These are phyloP conservation scores for Telfairia occidentalis DNA, from an alignment of 331 rosid species.

Conservation along the genomic window DNA sequence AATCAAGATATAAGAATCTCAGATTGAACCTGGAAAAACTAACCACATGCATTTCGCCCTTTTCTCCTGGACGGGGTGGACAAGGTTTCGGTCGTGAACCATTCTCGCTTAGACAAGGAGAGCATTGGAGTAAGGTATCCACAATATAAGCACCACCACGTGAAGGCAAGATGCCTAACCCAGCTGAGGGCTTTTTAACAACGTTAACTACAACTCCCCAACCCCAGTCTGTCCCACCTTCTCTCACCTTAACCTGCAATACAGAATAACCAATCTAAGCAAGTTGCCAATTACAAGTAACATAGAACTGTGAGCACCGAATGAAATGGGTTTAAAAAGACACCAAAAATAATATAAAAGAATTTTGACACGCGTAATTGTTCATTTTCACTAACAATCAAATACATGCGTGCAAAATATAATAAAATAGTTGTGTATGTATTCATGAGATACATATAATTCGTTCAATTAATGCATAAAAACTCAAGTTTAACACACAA, in stretches of 20 bases:
- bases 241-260: slow-evolving; percentile 74
- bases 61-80: slow-evolving; percentile 88
- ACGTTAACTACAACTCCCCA: slow-evolving; percentile 99
- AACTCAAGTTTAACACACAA: background rate
- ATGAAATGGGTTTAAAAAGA: background rate
- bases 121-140: slow-evolving; percentile 87
- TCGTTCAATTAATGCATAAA: background rate
- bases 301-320: background rate
- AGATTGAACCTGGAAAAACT: slow-evolving; percentile 18
- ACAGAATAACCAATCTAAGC: slow-evolving; percentile 14
- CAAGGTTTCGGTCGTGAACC: slow-evolving; percentile 81
- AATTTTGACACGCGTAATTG: background rate
- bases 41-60: slow-evolving; percentile 99
- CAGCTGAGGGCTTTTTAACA: slow-evolving; percentile 60
- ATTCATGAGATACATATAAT: background rate
- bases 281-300: slow-evolving; percentile 10
- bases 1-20: background rate
- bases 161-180: slow-evolving; percentile 21
- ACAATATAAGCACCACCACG: slow-evolving; percentile 75
- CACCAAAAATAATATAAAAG: background rate
- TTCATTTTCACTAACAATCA: slow-evolving; percentile 2
- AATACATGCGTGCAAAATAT: background rate
- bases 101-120: slow-evolving; percentile 68
- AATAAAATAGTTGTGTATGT: background rate
- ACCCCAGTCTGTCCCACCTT: slow-evolving; percentile 99